Conservation (phyloP, 1,284 basidiomycete species). For the Ceratobasidium papillatum region DNA sequence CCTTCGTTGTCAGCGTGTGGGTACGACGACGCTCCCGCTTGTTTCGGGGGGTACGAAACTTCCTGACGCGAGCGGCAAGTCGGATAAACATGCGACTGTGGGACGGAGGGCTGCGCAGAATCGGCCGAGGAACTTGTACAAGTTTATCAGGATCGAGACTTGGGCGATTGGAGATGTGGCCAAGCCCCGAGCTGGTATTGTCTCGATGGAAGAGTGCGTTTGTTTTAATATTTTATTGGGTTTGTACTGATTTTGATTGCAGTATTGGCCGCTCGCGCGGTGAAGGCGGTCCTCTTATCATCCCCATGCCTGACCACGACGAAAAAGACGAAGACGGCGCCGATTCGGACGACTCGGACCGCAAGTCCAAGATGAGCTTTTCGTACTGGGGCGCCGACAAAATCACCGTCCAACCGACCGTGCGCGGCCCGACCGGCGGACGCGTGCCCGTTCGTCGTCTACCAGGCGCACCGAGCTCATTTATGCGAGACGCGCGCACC, state of each 20-base stretch:
- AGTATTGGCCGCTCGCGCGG: slow-evolving; percentile 59
- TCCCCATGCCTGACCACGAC: slow-evolving; percentile 37
- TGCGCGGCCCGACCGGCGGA: slow-evolving; percentile 56
- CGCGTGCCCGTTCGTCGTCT: slow-evolving; percentile 46
- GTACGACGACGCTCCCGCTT: slow-evolving; percentile 87
- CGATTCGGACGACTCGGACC: slow-evolving; percentile 79
- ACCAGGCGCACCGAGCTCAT: slow-evolving; percentile 29
- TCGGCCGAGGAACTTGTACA: slow-evolving; percentile 89
- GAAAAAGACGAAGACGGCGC: slow-evolving; percentile 52
- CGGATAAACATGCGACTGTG: slow-evolving; percentile 79
- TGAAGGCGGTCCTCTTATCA: neutral
- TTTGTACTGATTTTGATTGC: slow-evolving; percentile 43
- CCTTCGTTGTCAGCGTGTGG: slow-evolving; percentile 87
- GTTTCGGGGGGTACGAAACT: slow-evolving; percentile 56
- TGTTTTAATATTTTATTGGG: neutral
- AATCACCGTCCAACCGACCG: slow-evolving; percentile 77
- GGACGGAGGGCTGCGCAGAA: slow-evolving; percentile 75
- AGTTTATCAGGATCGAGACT: slow-evolving; percentile 88
- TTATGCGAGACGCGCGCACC: slow-evolving; percentile 30
- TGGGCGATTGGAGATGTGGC: slow-evolving; percentile 84
- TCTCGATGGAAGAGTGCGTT: slow-evolving; percentile 82
- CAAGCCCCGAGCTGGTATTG: slow-evolving; percentile 74
- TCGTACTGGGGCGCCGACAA: slow-evolving; percentile 91
- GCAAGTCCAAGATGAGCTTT: slow-evolving; percentile 90
- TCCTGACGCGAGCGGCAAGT: slow-evolving; percentile 58